These are phyloP conservation scores for Picea mariana DNA, from an alignment of 83 land plant genomes.

Conservation along the genomic window DNA sequence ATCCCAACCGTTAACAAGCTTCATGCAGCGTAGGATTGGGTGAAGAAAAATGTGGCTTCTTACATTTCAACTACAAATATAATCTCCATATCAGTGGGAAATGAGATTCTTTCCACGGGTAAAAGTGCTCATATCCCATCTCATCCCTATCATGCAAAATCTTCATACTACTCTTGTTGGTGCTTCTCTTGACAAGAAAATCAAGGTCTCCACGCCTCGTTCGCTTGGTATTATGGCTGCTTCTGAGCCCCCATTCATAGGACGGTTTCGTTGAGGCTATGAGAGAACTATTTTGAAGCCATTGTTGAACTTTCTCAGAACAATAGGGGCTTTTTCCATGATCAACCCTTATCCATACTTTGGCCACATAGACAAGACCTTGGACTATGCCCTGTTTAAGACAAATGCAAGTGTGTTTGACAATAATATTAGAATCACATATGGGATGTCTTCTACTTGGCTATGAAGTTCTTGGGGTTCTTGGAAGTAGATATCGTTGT, in stretches of 20 bases:
- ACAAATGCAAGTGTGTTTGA: slow-evolving; percentile 42
- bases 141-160: no score
- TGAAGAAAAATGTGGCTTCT: slow-evolving; percentile 32
- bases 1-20: slow-evolving; percentile 19
- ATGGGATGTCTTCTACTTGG: slow-evolving; percentile 63
- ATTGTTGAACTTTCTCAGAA: slow-evolving; percentile 48
- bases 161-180: slow-evolving; percentile 30
- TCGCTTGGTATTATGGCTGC: slow-evolving; percentile 41
- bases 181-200: slow-evolving; percentile 28
- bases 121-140: no score
- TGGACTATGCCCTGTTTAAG: slow-evolving; percentile 60
- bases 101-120: slow-evolving; percentile 6
- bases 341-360: slow-evolving; percentile 67
- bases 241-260: slow-evolving; percentile 62
- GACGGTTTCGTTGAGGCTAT: slow-evolving; percentile 40
- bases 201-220: slow-evolving; percentile 72
- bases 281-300: slow-evolving; percentile 22
- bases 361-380: slow-evolving; percentile 37
- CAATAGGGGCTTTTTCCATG: slow-evolving; percentile 60
- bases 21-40: slow-evolving; percentile 40
- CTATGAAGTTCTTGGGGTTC: slow-evolving; percentile 48
- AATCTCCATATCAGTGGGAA: slow-evolving; percentile 50
- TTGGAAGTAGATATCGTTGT: slow-evolving; percentile 42
- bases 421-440: slow-evolving; percentile 26
- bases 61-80: slow-evolving; percentile 37